Evolutionary conservation across 2,329 filamentous ascomycete genomes (phyloP).

Genomic region (Incumbomyces delicatus): DNA sequence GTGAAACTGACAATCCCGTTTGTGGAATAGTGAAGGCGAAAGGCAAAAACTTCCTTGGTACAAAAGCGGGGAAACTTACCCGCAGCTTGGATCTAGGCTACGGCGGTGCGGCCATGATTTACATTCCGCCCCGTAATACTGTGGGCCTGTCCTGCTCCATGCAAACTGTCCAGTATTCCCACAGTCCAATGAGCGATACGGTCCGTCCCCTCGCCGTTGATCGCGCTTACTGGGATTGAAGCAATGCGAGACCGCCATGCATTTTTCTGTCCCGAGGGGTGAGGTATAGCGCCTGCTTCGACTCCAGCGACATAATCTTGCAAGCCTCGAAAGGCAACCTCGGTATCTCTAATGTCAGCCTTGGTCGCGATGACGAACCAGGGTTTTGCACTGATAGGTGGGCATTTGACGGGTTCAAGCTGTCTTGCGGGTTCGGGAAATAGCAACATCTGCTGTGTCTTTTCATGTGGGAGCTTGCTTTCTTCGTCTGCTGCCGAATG

Average conservation of each 20-base stretch:
- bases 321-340: conserved; percentile 63
- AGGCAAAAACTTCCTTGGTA: too few species aligned
- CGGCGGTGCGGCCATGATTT: too few species aligned
- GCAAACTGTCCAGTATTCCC: conserved; percentile 29
- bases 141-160: conserved; percentile 2
- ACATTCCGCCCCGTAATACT: too few species aligned
- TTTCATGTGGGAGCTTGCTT: conserved; percentile 3
- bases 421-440: conserved; percentile 9
- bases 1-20: too few species aligned
- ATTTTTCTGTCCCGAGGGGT: conserved; percentile 65
- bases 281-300: conserved; percentile 50
- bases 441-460: conserved; percentile 15
- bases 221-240: conserved; percentile 80
- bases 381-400: conserved; percentile 84
- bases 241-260: conserved; percentile 49
- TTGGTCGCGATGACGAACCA: conserved; percentile 96
- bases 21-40: too few species aligned
- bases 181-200: conserved; percentile 34
- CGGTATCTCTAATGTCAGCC: conserved; percentile 67
- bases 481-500: not conserved
- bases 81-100: too few species aligned
- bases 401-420: conserved; percentile 41
- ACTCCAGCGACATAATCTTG: conserved; percentile 62
- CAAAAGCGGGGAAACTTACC: too few species aligned
- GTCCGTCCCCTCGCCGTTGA: conserved; percentile 73